Conservation (phyloP, 1,284 basidiomycete genomes). For the Cystobasidium pallidum region DNA sequence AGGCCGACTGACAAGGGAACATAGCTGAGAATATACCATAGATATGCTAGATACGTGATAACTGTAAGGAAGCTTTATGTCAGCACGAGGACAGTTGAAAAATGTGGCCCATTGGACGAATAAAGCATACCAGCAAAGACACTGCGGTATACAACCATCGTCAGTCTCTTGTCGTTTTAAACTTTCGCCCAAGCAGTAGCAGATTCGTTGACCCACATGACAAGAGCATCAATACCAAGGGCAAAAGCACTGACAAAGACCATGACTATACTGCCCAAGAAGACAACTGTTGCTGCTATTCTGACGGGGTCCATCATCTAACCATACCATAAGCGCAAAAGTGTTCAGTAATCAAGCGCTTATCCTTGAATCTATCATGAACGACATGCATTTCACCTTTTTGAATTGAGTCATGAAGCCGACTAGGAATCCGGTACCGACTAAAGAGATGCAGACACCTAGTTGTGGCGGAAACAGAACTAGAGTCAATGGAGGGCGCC, state of each 20-base stretch:
- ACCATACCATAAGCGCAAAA: too few relatives aligned
- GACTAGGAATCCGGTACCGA: slow-evolving; percentile 41
- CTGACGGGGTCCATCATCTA: slow-evolving; percentile 43
- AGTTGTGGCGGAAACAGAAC: background rate
- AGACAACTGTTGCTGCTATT: slow-evolving; percentile 33
- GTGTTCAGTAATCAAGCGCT: too few relatives aligned
- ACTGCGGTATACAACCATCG: background rate
- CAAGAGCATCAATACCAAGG: slow-evolving; percentile 42
- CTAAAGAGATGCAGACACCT: slow-evolving; percentile 40
- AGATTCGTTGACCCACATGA: slow-evolving; percentile 18
- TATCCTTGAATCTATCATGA: too few relatives aligned
- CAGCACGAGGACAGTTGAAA: too few relatives aligned
- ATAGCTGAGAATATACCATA: slow-evolving; percentile 43
- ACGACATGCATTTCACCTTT: slow-evolving; percentile 14
- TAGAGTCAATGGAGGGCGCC: background rate
- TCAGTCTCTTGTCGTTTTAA: background rate
- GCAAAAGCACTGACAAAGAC: slow-evolving; percentile 42
- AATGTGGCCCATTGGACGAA: too few relatives aligned
- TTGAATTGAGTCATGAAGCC: slow-evolving; percentile 35
- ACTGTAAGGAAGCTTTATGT: slow-evolving; percentile 8
- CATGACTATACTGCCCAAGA: slow-evolving; percentile 42
- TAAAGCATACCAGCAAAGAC: slow-evolving; percentile 30
- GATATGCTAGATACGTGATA: slow-evolving; percentile 39
- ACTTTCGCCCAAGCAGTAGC: too few relatives aligned
- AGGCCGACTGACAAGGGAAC: slow-evolving; percentile 32